Percentiles rank a stretch among this genome's conserved stretches.
Evolutionary conservation across 228 moss, liverwort and hornwort genomes (phyloP).

Genomic region (Sphagnum fallax): DNA sequence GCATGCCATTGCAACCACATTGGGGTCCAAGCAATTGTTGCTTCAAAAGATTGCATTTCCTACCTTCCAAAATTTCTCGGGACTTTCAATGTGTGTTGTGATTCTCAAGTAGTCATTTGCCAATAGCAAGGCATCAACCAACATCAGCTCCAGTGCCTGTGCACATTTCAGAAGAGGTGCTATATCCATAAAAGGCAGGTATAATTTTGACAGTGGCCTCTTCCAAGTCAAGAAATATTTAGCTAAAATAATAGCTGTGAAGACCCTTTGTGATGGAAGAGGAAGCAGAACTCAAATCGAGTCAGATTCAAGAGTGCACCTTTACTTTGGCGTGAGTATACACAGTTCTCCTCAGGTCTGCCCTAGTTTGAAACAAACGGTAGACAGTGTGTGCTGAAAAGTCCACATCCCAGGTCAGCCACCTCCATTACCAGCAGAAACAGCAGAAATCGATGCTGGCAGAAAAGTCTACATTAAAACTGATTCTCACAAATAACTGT

Average conservation of each 20-base stretch:
- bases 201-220: too few relatives aligned
- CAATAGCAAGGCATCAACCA: slow-evolving; percentile 72
- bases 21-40: too few relatives aligned
- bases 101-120: slow-evolving; percentile 68
- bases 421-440: too few relatives aligned
- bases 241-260: too few relatives aligned
- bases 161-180: neutral
- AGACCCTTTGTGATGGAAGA: too few relatives aligned
- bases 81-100: slow-evolving; percentile 59
- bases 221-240: too few relatives aligned
- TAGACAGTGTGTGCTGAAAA: slow-evolving; percentile 61
- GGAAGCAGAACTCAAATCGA: neutral
- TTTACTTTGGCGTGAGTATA: slow-evolving; percentile 92
- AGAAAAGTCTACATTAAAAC: too few relatives aligned
- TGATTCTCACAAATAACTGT: neutral
- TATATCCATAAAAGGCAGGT: too few relatives aligned
- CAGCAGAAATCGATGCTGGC: too few relatives aligned
- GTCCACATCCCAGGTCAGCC: neutral
- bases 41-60: neutral
- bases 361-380: slow-evolving; percentile 72
- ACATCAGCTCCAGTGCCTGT: slow-evolving; percentile 91
- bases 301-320: slow-evolving; percentile 24
- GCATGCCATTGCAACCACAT: too few relatives aligned
- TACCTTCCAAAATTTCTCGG: slow-evolving; percentile 90
- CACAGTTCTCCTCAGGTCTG: slow-evolving; percentile 70